Evolutionary conservation across 108 stramenopile genomes (phyloP).

Genomic region (Cyclotella distinguenda): DNA sequence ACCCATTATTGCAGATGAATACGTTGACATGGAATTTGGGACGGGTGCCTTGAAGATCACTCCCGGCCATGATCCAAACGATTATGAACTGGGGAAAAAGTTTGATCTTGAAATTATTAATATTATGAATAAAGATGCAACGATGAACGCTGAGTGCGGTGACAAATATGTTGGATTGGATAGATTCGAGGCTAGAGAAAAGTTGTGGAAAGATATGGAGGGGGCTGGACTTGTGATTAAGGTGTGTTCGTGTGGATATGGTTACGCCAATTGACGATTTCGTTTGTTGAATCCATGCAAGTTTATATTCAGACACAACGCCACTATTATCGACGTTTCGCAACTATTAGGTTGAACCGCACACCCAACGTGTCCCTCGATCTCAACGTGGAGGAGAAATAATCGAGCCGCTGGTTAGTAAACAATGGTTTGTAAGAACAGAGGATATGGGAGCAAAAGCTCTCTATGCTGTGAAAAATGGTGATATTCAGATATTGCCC

Average conservation of each 20-base stretch:
- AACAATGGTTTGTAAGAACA: conserved; percentile 98
- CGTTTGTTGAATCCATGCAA: neutral
- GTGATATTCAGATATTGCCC: conserved; percentile 91
- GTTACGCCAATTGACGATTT: neutral
- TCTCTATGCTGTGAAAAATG: conserved; percentile 82
- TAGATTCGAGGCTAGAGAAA: conserved; percentile 88
- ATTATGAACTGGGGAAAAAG: conserved; percentile 94
- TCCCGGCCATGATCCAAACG: conserved; percentile 96
- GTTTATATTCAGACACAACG: no score
- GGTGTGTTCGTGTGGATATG: conserved; percentile 6
- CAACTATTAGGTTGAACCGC: conserved; percentile 53
- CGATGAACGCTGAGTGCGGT: conserved; percentile 84
- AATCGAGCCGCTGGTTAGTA: conserved; percentile 97
- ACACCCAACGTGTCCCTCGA: conserved; percentile 91
- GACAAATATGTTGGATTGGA: conserved; percentile 82
- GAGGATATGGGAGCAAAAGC: conserved; percentile 91
- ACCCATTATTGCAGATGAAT: conserved; percentile 93
- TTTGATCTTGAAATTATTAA: conserved; percentile 91
- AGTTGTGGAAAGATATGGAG: conserved; percentile 93
- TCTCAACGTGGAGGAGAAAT: conserved; percentile 98
- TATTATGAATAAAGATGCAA: conserved; percentile 95
- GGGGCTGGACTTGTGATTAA: conserved; percentile 76
- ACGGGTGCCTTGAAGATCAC: conserved; percentile 98
- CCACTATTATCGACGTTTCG: no score
- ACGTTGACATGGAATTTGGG: conserved; percentile 95